A percentile compares a stretch with the other conserved stretches of the same genome.
phyloP scores from a whole-genome alignment of 192 early-diverging fungal genomes.

The Backusella luteola region DNA sequence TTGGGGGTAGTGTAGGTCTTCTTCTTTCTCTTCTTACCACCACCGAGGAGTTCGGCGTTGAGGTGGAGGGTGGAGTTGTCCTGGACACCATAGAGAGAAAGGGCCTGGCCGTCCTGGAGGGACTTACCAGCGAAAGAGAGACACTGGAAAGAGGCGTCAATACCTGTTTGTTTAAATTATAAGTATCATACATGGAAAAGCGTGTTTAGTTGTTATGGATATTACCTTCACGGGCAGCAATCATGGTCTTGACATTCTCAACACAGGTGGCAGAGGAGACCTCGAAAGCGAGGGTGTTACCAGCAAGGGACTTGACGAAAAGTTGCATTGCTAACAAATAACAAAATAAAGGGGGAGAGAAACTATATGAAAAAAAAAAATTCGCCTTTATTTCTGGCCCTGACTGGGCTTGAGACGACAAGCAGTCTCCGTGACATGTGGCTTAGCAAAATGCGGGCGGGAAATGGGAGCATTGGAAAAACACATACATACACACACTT shows the following conservation, averaged over 20 bases:
- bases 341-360: slow-evolving; percentile 40
- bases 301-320: slow-evolving; percentile 66
- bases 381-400: not conserved
- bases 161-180: slow-evolving; percentile 35
- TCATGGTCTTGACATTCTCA: slow-evolving; percentile 55
- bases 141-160: slow-evolving; percentile 57
- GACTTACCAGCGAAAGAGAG: slow-evolving; percentile 55
- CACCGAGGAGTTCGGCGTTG: slow-evolving; percentile 71
- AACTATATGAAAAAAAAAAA: not conserved
- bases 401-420: not conserved
- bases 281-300: slow-evolving; percentile 64
- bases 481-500: not conserved
- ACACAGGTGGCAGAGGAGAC: slow-evolving; percentile 50
- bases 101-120: slow-evolving; percentile 47
- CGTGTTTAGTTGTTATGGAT: not conserved
- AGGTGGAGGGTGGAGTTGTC: slow-evolving; percentile 77
- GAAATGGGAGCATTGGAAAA: not conserved
- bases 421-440: not conserved
- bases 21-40: slow-evolving; percentile 99
- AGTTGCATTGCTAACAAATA: slow-evolving; percentile 52
- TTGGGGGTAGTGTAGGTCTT: slow-evolving; percentile 99
- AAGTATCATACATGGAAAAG: not conserved
- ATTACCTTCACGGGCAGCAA: slow-evolving; percentile 53
- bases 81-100: slow-evolving; percentile 56
- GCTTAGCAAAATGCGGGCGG: not conserved